These are phyloP conservation scores for Chlorella ohadii DNA, from an alignment of 139 green algal species.

Conservation along the genomic window DNA sequence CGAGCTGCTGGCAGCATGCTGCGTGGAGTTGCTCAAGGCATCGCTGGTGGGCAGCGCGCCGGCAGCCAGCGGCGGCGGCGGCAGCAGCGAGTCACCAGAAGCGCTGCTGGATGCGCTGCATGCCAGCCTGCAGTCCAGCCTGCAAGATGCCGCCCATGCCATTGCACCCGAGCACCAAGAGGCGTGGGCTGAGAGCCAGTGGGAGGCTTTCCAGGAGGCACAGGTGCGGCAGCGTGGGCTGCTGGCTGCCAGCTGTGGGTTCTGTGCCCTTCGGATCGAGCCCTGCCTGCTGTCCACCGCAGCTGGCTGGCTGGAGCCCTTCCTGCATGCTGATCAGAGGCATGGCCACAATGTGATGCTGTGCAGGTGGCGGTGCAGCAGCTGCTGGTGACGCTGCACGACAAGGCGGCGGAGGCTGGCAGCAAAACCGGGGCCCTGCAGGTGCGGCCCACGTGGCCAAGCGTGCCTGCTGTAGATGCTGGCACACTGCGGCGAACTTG, in stretches of 20 bases:
- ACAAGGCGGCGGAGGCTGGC: not conserved
- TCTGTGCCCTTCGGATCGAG: no score
- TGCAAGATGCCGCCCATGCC: conserved; percentile 4
- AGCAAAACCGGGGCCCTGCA: not conserved
- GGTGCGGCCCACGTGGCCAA: not conserved
- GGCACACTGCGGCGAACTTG: no score
- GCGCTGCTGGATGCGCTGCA: conserved; percentile 5
- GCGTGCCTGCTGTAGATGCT: no score
- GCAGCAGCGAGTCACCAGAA: not conserved
- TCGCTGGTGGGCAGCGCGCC: conserved; percentile 15
- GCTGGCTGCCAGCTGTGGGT: no score
- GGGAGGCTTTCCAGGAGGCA: conserved; percentile 21
- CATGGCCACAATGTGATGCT: no score
- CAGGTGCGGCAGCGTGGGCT: not conserved
- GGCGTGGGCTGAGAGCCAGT: not conserved
- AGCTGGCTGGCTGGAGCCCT: no score
- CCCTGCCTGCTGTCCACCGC: no score
- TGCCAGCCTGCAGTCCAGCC: not conserved
- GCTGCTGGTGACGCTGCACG: conserved; percentile 14
- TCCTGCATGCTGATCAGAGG: no score
- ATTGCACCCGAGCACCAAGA: conserved; percentile 7
- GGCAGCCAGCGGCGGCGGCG: not conserved
- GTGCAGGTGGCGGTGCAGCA: not conserved
- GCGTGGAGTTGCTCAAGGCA: conserved; percentile 10
- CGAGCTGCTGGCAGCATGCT: conserved; percentile 14